phyloP scores from a whole-genome alignment of 192 early-diverging fungal genomes.

The Jimgerdemannia lactiflua region DNA sequence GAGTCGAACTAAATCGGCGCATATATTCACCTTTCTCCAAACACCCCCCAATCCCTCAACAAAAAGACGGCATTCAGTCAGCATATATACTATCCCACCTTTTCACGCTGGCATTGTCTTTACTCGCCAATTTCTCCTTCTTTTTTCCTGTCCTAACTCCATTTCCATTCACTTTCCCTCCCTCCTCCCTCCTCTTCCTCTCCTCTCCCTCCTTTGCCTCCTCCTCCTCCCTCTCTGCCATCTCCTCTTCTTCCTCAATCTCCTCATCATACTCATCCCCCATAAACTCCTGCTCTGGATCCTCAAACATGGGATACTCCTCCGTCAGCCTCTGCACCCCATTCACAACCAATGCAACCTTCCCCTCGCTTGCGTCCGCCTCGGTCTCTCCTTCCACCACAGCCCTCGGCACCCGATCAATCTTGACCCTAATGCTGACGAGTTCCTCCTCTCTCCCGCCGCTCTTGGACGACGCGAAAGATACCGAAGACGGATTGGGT shows the following conservation, averaged over 20 bases:
- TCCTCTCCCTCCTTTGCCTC: not conserved
- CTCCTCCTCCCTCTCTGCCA: not conserved
- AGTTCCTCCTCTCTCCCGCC: slow-evolving; percentile 26
- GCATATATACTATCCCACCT: slow-evolving; percentile 12
- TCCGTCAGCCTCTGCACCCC: not conserved
- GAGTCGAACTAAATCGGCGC: no score
- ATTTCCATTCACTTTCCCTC: not conserved
- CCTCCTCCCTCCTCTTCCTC: not conserved
- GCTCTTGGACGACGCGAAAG: slow-evolving; percentile 28
- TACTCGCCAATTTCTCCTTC: not conserved
- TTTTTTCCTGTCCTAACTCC: not conserved
- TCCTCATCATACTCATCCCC: not conserved
- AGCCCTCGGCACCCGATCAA: slow-evolving; percentile 23
- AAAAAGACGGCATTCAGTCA: slow-evolving; percentile 14
- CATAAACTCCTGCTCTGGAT: not conserved
- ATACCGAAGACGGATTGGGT: slow-evolving; percentile 20
- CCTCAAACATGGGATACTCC: not conserved
- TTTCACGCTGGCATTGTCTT: slow-evolving; percentile 10
- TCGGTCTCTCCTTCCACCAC: slow-evolving; percentile 2
- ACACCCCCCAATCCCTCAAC: slow-evolving; percentile 21
- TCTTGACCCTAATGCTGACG: slow-evolving; percentile 9
- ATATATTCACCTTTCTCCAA: no score
- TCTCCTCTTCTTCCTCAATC: not conserved
- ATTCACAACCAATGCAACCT: not conserved
- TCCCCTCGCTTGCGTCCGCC: not conserved